Percentiles rank a stretch among this genome's conserved stretches.
phyloP scores from a whole-genome alignment of 2,329 filamentous ascomycete genomes.

The Talaromyces sp. region DNA sequence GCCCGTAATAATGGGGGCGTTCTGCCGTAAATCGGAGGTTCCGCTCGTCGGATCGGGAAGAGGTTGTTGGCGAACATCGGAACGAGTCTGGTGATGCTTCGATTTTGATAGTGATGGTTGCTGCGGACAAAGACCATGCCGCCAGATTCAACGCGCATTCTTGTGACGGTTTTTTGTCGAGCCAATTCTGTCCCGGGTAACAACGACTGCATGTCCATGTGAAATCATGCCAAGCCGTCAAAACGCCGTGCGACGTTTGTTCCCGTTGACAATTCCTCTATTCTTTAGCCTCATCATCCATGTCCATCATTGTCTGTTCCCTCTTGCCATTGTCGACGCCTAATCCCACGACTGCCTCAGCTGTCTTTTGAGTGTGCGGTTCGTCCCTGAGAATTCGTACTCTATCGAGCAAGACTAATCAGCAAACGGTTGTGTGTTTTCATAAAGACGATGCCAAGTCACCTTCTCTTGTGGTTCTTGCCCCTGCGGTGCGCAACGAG shows the following conservation, averaged over 20 bases:
- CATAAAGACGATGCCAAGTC: slow-evolving; percentile 1
- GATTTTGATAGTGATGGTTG: neutral
- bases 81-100: neutral
- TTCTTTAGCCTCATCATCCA: slow-evolving; percentile 31
- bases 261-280: neutral
- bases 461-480: slow-evolving; percentile 93
- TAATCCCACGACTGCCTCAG: slow-evolving; percentile 73
- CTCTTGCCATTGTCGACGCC: slow-evolving; percentile 61
- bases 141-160: neutral
- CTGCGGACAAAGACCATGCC: neutral
- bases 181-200: neutral
- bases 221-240: neutral
- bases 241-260: neutral
- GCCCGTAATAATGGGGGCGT: slow-evolving; percentile 1
- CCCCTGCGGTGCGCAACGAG: slow-evolving; percentile 72
- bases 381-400: slow-evolving; percentile 77
- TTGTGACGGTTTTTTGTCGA: neutral
- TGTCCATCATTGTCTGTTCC: slow-evolving; percentile 34
- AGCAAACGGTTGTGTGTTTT: neutral
- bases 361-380: slow-evolving; percentile 79
- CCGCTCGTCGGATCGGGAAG: slow-evolving; percentile 4
- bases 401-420: slow-evolving; percentile 42
- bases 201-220: neutral
- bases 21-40: slow-evolving; percentile 15
- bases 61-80: slow-evolving; percentile 13